phyloP scores from a whole-genome alignment of 2,329 filamentous ascomycete genomes.

The Westerdykella sp. region DNA sequence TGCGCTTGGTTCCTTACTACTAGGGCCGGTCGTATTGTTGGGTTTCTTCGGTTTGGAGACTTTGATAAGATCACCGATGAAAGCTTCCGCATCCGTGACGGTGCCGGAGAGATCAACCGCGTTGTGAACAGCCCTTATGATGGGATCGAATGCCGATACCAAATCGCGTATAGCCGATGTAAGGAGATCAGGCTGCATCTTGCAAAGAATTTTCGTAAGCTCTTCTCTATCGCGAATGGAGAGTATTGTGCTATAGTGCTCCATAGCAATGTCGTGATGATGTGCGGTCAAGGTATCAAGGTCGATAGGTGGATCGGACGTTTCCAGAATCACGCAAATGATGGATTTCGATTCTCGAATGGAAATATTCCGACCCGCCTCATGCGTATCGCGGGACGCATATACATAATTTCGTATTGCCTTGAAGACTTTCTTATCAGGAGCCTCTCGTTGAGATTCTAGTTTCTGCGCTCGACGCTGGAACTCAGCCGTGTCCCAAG shows the following conservation, averaged over 20 bases:
- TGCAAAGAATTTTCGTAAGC: slow-evolving; percentile 61
- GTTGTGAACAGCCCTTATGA: slow-evolving; percentile 66
- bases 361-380: slow-evolving; percentile 54
- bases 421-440: slow-evolving; percentile 55
- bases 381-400: slow-evolving; percentile 51
- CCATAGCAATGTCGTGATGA: slow-evolving; percentile 59
- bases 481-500: slow-evolving; percentile 67
- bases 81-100: slow-evolving; percentile 59
- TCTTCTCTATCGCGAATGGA: slow-evolving; percentile 68
- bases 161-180: slow-evolving; percentile 61
- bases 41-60: slow-evolving; percentile 39
- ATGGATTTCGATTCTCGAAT: slow-evolving; percentile 54
- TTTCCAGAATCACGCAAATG: slow-evolving; percentile 58
- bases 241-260: slow-evolving; percentile 66
- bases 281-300: slow-evolving; percentile 47
- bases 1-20: slow-evolving; percentile 8
- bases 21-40: slow-evolving; percentile 7
- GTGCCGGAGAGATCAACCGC: slow-evolving; percentile 63
- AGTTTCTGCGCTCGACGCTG: slow-evolving; percentile 59
- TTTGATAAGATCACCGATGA: slow-evolving; percentile 66
- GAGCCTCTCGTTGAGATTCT: slow-evolving; percentile 55
- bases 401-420: slow-evolving; percentile 56
- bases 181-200: slow-evolving; percentile 63
- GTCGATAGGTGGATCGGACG: slow-evolving; percentile 40
- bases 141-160: slow-evolving; percentile 64